Percentiles rank a stretch among this genome's conserved stretches.
Conservation (phyloP, 2,329 filamentous ascomycete genomes). For the Penicillium oxalicum region DNA sequence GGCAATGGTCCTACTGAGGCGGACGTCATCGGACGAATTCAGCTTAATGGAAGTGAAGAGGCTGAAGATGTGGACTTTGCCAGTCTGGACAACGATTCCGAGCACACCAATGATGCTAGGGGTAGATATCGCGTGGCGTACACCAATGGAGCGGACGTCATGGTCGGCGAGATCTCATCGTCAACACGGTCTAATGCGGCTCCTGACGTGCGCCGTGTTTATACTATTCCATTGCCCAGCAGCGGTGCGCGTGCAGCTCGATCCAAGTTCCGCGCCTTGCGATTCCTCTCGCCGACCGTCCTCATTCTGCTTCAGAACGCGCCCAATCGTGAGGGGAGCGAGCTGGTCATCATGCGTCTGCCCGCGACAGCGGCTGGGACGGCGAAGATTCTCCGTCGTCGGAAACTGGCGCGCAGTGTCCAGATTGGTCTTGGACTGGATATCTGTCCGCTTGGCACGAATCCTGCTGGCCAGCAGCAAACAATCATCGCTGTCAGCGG, state of each 20-base stretch:
- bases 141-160: slow-evolving; percentile 70
- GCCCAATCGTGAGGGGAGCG: slow-evolving; percentile 49
- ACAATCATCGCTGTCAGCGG: slow-evolving; percentile 74
- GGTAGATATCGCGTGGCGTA: slow-evolving; percentile 65
- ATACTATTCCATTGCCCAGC: slow-evolving; percentile 38
- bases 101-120: slow-evolving; percentile 8
- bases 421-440: slow-evolving; percentile 74
- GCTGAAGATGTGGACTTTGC: slow-evolving; percentile 44
- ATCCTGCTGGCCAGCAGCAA: slow-evolving; percentile 61
- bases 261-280: slow-evolving; percentile 51
- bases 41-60: slow-evolving; percentile 47
- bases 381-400: slow-evolving; percentile 46
- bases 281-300: slow-evolving; percentile 50
- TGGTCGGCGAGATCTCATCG: slow-evolving; percentile 55
- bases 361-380: slow-evolving; percentile 20
- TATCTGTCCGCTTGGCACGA: slow-evolving; percentile 60
- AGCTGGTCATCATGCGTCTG: slow-evolving; percentile 46
- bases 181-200: slow-evolving; percentile 41
- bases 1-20: slow-evolving; percentile 47
- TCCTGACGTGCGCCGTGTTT: slow-evolving; percentile 32
- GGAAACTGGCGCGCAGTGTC: slow-evolving; percentile 60
- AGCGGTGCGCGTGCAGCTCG: slow-evolving; percentile 28
- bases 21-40: slow-evolving; percentile 52
- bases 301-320: slow-evolving; percentile 53
- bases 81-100: slow-evolving; percentile 21